Evolutionary conservation across 2,329 filamentous ascomycete genomes (phyloP).

Genomic region (Diaporthe sp.): DNA sequence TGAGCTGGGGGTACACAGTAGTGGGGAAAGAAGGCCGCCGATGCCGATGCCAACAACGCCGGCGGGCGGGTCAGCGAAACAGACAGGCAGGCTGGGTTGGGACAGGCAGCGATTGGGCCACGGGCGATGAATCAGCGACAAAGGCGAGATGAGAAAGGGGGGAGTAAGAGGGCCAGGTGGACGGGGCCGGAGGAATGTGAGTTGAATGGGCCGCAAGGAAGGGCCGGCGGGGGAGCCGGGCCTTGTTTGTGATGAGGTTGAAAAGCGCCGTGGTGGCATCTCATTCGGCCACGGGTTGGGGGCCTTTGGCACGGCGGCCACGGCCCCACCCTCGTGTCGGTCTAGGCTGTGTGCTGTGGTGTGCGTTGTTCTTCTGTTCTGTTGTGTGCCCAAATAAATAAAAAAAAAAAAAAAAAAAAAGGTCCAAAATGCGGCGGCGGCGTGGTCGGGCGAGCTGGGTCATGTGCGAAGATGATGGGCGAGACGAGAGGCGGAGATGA

Average conservation of each 20-base stretch:
- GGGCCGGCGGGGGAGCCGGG: slow-evolving; percentile 22
- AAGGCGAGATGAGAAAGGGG: slow-evolving; percentile 6
- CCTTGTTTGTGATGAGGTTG: slow-evolving; percentile 20
- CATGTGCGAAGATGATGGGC: background rate
- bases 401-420: no score
- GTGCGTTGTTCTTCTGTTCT: background rate
- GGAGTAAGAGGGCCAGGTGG: slow-evolving; percentile 4
- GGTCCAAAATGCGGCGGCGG: no score
- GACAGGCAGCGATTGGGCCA: slow-evolving; percentile 10
- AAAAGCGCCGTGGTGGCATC: slow-evolving; percentile 23
- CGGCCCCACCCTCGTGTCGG: slow-evolving; percentile 22
- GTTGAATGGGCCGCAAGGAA: slow-evolving; percentile 12
- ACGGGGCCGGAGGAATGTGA: slow-evolving; percentile 29
- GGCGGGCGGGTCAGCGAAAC: slow-evolving; percentile 7
- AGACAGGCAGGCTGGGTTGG: background rate
- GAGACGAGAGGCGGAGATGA: slow-evolving; percentile 1
- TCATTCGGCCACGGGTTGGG: slow-evolving; percentile 33
- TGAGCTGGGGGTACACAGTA: background rate
- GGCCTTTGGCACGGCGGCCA: slow-evolving; percentile 34
- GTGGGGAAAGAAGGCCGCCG: background rate
- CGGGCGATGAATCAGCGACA: slow-evolving; percentile 20
- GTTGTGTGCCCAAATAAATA: no score
- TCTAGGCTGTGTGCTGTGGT: background rate
- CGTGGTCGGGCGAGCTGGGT: slow-evolving; percentile 15
- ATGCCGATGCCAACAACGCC: slow-evolving; percentile 6